These are phyloP conservation scores for Thraustochytrium sp. DNA, from an alignment of 352 stramenopile genomes.

Conservation along the genomic window DNA sequence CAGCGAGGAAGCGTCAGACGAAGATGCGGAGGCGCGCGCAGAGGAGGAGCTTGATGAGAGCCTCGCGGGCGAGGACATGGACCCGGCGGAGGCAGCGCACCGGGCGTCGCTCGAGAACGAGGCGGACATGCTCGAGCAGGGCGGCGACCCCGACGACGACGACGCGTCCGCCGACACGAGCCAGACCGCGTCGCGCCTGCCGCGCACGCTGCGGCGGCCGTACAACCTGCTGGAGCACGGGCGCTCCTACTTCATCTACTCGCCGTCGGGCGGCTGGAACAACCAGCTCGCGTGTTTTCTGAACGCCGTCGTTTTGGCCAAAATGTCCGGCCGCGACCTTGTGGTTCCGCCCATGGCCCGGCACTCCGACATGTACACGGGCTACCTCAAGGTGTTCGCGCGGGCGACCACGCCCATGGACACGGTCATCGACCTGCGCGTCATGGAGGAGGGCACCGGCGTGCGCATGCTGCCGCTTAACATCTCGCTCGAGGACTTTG, in stretches of 20 bases:
- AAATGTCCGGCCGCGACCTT: not conserved
- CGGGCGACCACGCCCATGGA: not conserved
- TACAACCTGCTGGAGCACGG: slow-evolving; percentile 8
- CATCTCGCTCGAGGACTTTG: not conserved
- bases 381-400: not conserved
- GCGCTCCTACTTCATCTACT: slow-evolving; percentile 31
- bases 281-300: slow-evolving; percentile 32
- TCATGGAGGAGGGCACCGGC: not conserved
- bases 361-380: not conserved
- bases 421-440: not conserved
- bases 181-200: not conserved
- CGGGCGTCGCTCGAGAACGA: not conserved
- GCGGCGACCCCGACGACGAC: not conserved
- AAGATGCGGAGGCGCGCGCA: not conserved
- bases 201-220: not conserved
- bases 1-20: not conserved
- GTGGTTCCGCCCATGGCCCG: not conserved
- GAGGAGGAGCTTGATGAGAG: too few species aligned
- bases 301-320: not conserved
- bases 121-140: not conserved
- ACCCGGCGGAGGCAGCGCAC: too few species aligned
- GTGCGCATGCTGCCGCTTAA: slow-evolving; percentile 1
- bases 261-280: slow-evolving; percentile 24
- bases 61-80: too few species aligned
- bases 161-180: not conserved